Evolutionary conservation across 2,329 filamentous ascomycete genomes (phyloP).

Genomic region (Botrytis deweyae): DNA sequence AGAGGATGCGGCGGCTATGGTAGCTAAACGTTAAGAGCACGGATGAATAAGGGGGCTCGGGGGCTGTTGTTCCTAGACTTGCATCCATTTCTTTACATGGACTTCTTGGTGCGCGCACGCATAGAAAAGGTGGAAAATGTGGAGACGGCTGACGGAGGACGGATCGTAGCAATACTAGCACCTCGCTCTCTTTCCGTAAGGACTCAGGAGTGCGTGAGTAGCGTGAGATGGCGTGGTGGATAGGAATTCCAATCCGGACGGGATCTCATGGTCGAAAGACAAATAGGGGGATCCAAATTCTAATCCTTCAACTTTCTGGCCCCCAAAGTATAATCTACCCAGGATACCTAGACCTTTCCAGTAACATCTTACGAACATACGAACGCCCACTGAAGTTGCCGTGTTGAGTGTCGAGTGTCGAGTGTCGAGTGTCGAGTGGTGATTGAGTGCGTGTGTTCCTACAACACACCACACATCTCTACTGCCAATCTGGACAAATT

Average conservation of each 20-base stretch:
- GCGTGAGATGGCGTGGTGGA: not conserved
- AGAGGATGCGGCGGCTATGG: slow-evolving; percentile 7
- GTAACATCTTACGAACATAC: not conserved
- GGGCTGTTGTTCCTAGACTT: not conserved
- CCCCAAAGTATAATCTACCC: not conserved
- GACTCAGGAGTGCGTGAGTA: slow-evolving; percentile 6
- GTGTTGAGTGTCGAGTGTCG: not conserved
- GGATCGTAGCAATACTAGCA: not conserved
- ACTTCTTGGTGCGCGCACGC: not conserved
- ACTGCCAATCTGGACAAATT: not conserved
- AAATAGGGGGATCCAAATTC: slow-evolving; percentile 11
- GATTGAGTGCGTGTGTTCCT: not conserved
- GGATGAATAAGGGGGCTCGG: not conserved
- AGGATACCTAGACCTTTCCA: not conserved
- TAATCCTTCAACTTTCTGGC: not conserved
- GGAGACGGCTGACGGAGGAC: not conserved
- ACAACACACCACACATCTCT: not conserved
- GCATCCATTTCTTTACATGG: not conserved
- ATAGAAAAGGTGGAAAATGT: not conserved
- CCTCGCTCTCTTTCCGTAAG: not conserved
- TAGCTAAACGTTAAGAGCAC: slow-evolving; percentile 1
- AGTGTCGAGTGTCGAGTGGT: not conserved
- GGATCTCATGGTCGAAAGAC: not conserved
- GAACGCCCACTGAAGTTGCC: not conserved
- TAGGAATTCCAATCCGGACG: not conserved